Evolutionary conservation across 164 flowering plant species (phyloP).

Genomic region (Stephania yunnanensis): DNA sequence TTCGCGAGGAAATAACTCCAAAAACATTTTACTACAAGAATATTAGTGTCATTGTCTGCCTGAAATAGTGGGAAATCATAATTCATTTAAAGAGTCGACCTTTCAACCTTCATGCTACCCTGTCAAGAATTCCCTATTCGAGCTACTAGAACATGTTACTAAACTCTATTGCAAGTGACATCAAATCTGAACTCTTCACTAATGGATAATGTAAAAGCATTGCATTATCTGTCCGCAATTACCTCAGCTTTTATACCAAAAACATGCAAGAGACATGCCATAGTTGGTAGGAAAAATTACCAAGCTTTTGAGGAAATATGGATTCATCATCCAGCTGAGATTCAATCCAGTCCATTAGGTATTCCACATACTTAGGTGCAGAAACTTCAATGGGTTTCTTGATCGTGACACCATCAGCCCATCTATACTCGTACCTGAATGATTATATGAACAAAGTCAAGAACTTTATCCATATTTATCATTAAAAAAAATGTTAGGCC

Average conservation of each 20-base stretch:
- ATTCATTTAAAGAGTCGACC: not conserved
- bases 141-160: not conserved
- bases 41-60: not conserved
- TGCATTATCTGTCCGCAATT: not conserved
- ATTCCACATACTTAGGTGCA: conserved; percentile 99
- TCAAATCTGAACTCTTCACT: not conserved
- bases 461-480: not conserved
- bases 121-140: not conserved
- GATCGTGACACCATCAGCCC: conserved; percentile 98
- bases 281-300: conserved; percentile 24
- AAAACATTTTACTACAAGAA: not conserved
- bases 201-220: not conserved
- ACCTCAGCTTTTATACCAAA: not conserved
- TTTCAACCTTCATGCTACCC: not conserved
- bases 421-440: conserved; percentile 88
- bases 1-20: not conserved
- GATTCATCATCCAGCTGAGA: conserved; percentile 92
- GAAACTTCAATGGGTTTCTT: conserved; percentile 98
- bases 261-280: not conserved
- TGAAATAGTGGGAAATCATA: not conserved
- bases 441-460: conserved; percentile 13
- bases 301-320: conserved; percentile 95
- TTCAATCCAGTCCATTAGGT: conserved; percentile 98
- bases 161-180: not conserved
- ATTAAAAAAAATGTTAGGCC: not conserved